Evolutionary conservation across 2,329 filamentous ascomycete genomes (phyloP).

Genomic region (Allantophomopsis lycopodina): DNA sequence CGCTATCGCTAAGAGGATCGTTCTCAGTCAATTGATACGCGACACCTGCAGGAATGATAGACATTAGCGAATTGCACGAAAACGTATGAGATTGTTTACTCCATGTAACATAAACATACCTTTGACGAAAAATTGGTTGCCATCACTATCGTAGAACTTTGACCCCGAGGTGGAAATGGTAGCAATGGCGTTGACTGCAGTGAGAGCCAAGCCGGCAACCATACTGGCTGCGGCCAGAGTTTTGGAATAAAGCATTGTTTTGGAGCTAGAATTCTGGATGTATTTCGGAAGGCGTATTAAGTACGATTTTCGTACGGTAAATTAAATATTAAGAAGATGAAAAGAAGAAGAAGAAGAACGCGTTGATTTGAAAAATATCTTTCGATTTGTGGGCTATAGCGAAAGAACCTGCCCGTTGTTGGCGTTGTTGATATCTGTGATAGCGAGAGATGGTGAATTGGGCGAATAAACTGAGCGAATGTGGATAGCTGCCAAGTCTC

Average conservation of each 20-base stretch:
- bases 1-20: slow-evolving; percentile 64
- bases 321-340: no score
- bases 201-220: slow-evolving; percentile 12
- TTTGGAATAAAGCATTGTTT: slow-evolving; percentile 2
- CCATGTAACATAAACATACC: slow-evolving; percentile 29
- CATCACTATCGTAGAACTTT: slow-evolving; percentile 77
- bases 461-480: no score
- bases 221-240: slow-evolving; percentile 8
- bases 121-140: slow-evolving; percentile 74
- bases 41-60: slow-evolving; percentile 38
- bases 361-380: no score
- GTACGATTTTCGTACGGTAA: no score
- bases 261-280: no score
- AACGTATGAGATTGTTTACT: neutral
- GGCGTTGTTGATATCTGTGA: no score
- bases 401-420: no score
- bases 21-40: slow-evolving; percentile 52
- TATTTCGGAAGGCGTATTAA: no score
- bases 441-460: no score
- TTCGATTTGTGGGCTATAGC: no score
- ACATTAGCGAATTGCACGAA: slow-evolving; percentile 4
- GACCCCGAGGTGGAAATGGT: slow-evolving; percentile 47
- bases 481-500: no score
- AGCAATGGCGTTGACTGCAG: slow-evolving; percentile 22
- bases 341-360: no score